These are phyloP conservation scores for Paxillus ammoniavirescens DNA, from an alignment of 768 basidiomycete species.

Conservation along the genomic window DNA sequence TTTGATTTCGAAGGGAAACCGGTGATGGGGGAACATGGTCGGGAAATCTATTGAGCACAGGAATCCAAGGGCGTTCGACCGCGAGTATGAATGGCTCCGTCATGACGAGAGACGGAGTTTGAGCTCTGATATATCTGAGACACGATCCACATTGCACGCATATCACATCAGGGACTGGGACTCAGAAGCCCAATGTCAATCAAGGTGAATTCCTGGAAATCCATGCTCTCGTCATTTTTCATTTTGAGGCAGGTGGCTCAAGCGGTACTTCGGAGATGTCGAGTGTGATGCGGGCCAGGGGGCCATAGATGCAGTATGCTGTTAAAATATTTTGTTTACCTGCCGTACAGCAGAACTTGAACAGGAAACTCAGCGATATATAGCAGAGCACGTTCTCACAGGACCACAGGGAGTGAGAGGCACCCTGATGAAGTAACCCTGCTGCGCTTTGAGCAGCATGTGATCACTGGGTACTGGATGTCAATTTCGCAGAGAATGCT, in stretches of 20 bases:
- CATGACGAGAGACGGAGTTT: conserved; percentile 15
- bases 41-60: conserved; percentile 7
- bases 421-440: neutral
- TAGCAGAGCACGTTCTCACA: conserved; percentile 1
- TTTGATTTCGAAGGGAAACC: neutral
- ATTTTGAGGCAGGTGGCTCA: conserved; percentile 12
- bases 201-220: conserved; percentile 14
- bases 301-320: conserved; percentile 3
- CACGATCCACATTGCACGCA: conserved; percentile 23
- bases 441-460: neutral
- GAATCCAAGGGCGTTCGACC: neutral
- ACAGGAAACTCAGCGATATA: conserved; percentile 17
- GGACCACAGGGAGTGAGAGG: conserved; percentile 4
- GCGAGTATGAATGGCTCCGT: conserved; percentile 19
- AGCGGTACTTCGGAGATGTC: conserved; percentile 27
- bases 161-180: conserved; percentile 17
- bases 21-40: neutral
- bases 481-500: neutral
- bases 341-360: conserved; percentile 11
- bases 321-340: conserved; percentile 7
- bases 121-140: conserved; percentile 11
- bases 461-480: too few species aligned
- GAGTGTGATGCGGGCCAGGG: conserved; percentile 6
- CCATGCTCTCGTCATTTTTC: conserved; percentile 25
- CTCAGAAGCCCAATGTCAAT: conserved; percentile 22